Conservation (phyloP, 441 rosid genomes). For the Theobroma grandiflorum region DNA sequence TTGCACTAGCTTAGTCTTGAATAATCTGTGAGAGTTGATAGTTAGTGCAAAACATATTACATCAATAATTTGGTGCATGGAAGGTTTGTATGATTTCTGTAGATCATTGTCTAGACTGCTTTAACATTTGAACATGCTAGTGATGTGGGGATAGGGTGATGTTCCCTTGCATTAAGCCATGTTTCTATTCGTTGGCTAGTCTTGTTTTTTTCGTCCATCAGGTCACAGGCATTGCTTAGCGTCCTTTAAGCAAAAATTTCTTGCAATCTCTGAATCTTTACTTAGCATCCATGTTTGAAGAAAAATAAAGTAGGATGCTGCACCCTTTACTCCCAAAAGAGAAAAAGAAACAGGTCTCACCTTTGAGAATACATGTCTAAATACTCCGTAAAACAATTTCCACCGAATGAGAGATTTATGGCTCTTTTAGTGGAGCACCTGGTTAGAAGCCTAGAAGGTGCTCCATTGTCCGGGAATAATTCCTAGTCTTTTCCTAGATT, state of each 20-base stretch:
- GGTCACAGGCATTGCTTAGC: not conserved
- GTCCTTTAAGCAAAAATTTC: not conserved
- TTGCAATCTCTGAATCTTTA: not conserved
- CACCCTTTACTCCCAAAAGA: not conserved
- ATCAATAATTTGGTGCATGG: conserved; percentile 7
- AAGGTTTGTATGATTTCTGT: not conserved
- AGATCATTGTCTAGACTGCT: not conserved
- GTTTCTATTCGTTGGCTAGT: not conserved
- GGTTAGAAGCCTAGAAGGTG: not conserved
- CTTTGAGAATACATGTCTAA: not conserved
- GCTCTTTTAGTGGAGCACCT: not conserved
- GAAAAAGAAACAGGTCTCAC: not conserved
- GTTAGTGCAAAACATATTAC: not conserved
- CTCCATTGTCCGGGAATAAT: not conserved
- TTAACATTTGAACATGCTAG: not conserved
- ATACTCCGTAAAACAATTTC: too few species aligned
- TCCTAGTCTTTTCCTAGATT: not conserved
- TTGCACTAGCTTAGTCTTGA: not conserved
- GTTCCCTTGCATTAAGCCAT: conserved; percentile 1
- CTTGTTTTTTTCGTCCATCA: not conserved
- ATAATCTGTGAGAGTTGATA: not conserved
- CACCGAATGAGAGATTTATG: too few species aligned
- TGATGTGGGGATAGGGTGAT: not conserved
- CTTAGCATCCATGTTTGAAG: not conserved
- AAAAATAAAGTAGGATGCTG: not conserved